Percentiles rank a stretch among this genome's conserved stretches.
Conservation (phyloP, 2,329 filamentous ascomycete genomes). For the Capronia epimyces region DNA sequence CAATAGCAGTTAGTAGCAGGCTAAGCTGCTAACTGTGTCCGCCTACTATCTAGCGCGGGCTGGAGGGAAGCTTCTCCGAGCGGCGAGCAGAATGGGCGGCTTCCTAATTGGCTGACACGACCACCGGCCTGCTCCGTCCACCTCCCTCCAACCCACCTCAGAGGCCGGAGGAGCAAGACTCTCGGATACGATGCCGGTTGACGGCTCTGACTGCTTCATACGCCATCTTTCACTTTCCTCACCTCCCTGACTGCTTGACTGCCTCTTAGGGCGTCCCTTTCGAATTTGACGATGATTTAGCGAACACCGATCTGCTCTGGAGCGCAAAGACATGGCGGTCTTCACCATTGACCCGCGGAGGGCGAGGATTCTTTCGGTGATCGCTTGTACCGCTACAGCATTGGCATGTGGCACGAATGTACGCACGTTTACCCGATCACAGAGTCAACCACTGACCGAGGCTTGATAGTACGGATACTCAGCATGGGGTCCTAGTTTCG, state of each 20-base stretch:
- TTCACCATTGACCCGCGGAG: slow-evolving; percentile 29
- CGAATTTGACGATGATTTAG: slow-evolving; percentile 4
- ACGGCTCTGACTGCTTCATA: neutral
- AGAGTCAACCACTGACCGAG: slow-evolving; percentile 6
- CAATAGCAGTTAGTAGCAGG: neutral
- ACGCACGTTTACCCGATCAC: slow-evolving; percentile 33
- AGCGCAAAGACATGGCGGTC: slow-evolving; percentile 7
- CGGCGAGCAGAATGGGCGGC: neutral
- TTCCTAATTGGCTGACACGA: neutral
- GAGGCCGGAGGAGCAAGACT: neutral
- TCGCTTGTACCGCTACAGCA: slow-evolving; percentile 77
- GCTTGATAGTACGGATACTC: slow-evolving; percentile 85
- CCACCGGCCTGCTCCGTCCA: neutral
- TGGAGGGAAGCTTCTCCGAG: neutral
- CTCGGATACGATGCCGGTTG: slow-evolving; percentile 4
- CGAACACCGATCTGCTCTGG: slow-evolving; percentile 4
- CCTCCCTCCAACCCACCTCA: neutral
- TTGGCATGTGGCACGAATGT: slow-evolving; percentile 92
- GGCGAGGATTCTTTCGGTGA: slow-evolving; percentile 71
- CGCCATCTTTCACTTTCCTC: neutral
- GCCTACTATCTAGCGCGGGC: neutral
- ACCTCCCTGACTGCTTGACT: neutral
- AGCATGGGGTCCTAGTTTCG: slow-evolving; percentile 95
- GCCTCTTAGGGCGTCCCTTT: neutral
- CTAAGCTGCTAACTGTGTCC: neutral